Evolutionary conservation across 495 filamentous ascomycete species (phyloP), one percentile per base, ranked within the genome.

Genomic region (Baudoinia panamericana): DNA sequence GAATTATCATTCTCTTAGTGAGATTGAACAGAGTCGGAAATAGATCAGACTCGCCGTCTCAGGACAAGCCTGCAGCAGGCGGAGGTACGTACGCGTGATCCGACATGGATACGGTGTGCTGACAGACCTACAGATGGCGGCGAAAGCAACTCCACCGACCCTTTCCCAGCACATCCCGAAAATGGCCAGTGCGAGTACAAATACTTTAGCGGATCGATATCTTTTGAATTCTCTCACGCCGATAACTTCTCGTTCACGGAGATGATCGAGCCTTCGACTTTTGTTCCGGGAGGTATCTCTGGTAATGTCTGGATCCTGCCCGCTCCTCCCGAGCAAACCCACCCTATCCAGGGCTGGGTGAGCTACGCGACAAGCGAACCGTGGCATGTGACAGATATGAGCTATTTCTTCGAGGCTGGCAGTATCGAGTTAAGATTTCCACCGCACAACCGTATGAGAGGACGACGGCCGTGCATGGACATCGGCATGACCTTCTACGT

Each of bases 171-270:
- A 3, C 39, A 42, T 15, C 39, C 39, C 10, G 9, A 4, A 2
- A 42, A 25, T 11, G 28, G 8, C n/a, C 2, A 16, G 12, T 43
- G 41, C 22, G 20, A 30, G 2, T 36, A 19, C 19, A 35, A 3
- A 3, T 22, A 4, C 9, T 27, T 27, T 15, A 36, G 19, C 13
- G 21, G 27, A 12, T n/a, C 41, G 9, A 19, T 24, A 9, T 12
- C 13, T 3, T 36, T 43, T 21, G 32, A 11, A 15, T 36, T 36
- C 20, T 8, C 19, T 3, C 2, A 35, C 15, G 9, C 8, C 4
- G 30, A 28, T 10, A 29, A 18, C 22, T 43, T 43, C 32, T 6
- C 32, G n/a, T 27, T 43, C 12, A 18, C 20, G 6, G 41, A 43
- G 18, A 11, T 10, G 7, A 36, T 43, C 20, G 30, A 43, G 2